These are phyloP conservation scores for Aspergillus sp. DNA, from an alignment of 2,329 filamentous ascomycete genomes.

Conservation along the genomic window DNA sequence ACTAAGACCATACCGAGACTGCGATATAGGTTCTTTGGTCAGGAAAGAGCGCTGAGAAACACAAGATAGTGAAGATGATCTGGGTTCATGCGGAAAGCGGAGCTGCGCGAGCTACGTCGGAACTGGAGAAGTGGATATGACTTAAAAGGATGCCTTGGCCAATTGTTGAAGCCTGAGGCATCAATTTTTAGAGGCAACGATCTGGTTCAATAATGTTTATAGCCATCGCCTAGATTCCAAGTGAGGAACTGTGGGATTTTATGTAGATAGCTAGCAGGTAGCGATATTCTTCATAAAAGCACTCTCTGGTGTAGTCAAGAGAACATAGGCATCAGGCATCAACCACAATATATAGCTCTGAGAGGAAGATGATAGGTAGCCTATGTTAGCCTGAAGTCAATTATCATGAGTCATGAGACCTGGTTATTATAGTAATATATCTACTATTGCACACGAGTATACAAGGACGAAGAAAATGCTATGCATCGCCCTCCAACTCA, in stretches of 20 bases:
- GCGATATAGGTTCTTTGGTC: conserved; percentile 21
- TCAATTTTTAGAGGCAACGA: not conserved
- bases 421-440: not conserved
- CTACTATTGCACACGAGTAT: not conserved
- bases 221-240: not conserved
- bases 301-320: no score
- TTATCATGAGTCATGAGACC: not conserved
- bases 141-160: not conserved
- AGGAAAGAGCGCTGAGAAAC: conserved; percentile 7
- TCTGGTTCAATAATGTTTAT: not conserved
- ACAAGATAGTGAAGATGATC: not conserved
- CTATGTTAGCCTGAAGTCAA: not conserved
- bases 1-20: conserved; percentile 37
- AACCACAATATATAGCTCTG: not conserved
- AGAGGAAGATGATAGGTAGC: not conserved
- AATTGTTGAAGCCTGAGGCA: conserved; percentile 5
- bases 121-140: not conserved
- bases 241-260: not conserved
- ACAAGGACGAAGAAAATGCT: not conserved
- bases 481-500: conserved; percentile 24
- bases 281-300: no score
- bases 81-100: not conserved
- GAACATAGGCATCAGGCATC: not conserved
- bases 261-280: not conserved
- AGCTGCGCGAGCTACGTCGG: conserved; percentile 5